Conservation (phyloP, 2,329 filamentous ascomycete genomes). For the Incumbomyces delicatus region DNA sequence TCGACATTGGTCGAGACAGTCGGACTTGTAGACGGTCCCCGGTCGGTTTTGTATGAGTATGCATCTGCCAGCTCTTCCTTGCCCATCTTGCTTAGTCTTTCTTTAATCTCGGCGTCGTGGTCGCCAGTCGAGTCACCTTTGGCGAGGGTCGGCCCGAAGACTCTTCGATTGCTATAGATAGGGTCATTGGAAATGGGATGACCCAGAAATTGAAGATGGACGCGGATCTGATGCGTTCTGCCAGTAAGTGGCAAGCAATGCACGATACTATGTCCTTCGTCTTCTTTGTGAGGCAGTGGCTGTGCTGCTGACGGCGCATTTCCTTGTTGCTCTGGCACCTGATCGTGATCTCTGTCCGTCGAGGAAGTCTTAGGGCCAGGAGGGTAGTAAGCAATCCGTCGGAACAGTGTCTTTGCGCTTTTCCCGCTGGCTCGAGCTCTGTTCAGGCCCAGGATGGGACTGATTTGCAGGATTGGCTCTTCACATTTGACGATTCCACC, state of each 20-base stretch:
- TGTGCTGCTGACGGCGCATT: constrained; percentile 22
- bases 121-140: constrained; percentile 56
- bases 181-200: constrained; percentile 96
- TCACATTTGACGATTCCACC: constrained; percentile 73
- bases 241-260: constrained; percentile 89
- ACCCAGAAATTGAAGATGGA: constrained; percentile 88
- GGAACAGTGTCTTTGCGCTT: constrained; percentile 80
- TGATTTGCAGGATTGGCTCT: constrained; percentile 87
- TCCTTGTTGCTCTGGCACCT: constrained; percentile 18
- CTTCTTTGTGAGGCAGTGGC: constrained; percentile 30
- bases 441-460: constrained; percentile 88
- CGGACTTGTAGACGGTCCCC: constrained; percentile 6
- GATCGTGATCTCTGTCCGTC: neutral
- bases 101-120: constrained; percentile 82
- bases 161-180: constrained; percentile 88
- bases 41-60: constrained; percentile 62
- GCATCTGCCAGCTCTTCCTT: constrained; percentile 88
- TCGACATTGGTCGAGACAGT: neutral
- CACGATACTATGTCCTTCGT: constrained; percentile 82
- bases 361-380: constrained; percentile 24
- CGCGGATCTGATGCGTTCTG: constrained; percentile 86
- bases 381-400: constrained; percentile 83
- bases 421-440: constrained; percentile 91
- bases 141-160: constrained; percentile 77
- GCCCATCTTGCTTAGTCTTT: constrained; percentile 76